Conservation (phyloP, 2,329 filamentous ascomycete species). For the Geosmithia putterillii region DNA sequence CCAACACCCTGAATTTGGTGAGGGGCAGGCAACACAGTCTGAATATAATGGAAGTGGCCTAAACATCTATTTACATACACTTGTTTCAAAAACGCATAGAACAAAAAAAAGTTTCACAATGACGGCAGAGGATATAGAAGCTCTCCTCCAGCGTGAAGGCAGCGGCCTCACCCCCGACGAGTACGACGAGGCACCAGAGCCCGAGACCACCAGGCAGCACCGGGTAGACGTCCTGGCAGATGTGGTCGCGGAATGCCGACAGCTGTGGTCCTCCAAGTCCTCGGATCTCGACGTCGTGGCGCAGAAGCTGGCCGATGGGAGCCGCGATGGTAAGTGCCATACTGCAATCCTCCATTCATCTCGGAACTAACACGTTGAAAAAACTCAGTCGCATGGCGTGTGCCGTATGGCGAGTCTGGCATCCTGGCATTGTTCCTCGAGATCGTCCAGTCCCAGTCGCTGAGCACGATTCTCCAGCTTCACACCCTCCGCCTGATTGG, state of each 20-base stretch:
- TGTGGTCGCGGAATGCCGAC: constrained; percentile 24
- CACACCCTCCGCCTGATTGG: constrained; percentile 46
- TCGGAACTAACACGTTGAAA: background rate
- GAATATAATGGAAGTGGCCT: background rate
- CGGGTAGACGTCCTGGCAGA: constrained; percentile 19
- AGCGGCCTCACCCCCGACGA: constrained; percentile 12
- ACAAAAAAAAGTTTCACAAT: constrained; percentile 9
- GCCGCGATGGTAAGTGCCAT: constrained; percentile 37
- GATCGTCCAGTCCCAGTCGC: constrained; percentile 24
- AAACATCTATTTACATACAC: background rate
- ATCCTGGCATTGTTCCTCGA: constrained; percentile 43
- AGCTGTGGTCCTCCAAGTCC: constrained; percentile 26
- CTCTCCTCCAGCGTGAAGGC: constrained; percentile 20
- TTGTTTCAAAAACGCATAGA: too few relatives aligned
- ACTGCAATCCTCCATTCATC: background rate
- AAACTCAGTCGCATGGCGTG: constrained; percentile 34
- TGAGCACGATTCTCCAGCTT: constrained; percentile 31
- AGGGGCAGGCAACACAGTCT: background rate
- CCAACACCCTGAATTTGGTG: too few relatives aligned
- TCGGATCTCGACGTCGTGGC: constrained; percentile 31
- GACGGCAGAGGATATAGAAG: constrained; percentile 23
- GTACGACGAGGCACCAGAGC: constrained; percentile 13
- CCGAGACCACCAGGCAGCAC: constrained; percentile 8
- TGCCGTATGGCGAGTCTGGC: constrained; percentile 44
- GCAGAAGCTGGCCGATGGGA: constrained; percentile 41